Percentiles rank a stretch among this genome's conserved stretches.
phyloP scores from a whole-genome alignment of 2,329 filamentous ascomycete genomes.

The Xylariales sp. region DNA sequence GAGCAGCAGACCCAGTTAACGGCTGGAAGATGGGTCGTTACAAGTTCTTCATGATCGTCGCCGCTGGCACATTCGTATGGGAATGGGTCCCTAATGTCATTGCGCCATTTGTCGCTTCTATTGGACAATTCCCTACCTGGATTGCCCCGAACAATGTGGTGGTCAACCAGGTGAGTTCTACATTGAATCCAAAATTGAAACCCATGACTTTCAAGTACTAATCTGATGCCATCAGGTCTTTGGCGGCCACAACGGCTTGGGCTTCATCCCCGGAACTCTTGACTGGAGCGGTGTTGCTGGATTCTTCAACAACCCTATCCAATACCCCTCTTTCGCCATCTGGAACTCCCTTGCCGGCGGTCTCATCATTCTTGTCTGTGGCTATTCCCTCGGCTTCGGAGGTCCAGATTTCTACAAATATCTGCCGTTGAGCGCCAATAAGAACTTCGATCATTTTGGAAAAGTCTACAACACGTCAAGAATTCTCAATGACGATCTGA shows the following conservation, averaged over 20 bases:
- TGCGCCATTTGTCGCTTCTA: conserved; percentile 56
- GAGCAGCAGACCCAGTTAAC: conserved; percentile 44
- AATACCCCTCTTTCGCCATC: conserved; percentile 51
- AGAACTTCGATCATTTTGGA: conserved; percentile 5
- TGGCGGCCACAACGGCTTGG: conserved; percentile 52
- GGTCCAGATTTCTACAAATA: conserved; percentile 9
- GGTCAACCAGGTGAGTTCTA: too few species aligned
- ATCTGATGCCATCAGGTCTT: too few species aligned
- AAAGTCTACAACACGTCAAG: conserved; percentile 3
- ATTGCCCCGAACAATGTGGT: conserved; percentile 54
- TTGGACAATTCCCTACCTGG: conserved; percentile 52
- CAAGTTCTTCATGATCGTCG: conserved; percentile 50
- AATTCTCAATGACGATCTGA: conserved; percentile 5
- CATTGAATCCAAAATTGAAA: too few species aligned
- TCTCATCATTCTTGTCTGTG: conserved; percentile 37
- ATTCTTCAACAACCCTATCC: conserved; percentile 44
- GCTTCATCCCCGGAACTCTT: conserved; percentile 57
- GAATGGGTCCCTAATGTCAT: conserved; percentile 62
- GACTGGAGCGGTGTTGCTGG: conserved; percentile 45
- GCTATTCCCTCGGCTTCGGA: conserved; percentile 35
- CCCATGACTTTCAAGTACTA: too few species aligned
- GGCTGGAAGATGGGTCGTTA: conserved; percentile 58
- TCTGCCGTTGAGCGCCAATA: conserved; percentile 24
- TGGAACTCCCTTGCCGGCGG: conserved; percentile 50
- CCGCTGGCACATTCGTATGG: conserved; percentile 48